Base-by-base conservation (phyloP, 2,329 filamentous ascomycete species). In the Aureobasidium sp. region DNA sequence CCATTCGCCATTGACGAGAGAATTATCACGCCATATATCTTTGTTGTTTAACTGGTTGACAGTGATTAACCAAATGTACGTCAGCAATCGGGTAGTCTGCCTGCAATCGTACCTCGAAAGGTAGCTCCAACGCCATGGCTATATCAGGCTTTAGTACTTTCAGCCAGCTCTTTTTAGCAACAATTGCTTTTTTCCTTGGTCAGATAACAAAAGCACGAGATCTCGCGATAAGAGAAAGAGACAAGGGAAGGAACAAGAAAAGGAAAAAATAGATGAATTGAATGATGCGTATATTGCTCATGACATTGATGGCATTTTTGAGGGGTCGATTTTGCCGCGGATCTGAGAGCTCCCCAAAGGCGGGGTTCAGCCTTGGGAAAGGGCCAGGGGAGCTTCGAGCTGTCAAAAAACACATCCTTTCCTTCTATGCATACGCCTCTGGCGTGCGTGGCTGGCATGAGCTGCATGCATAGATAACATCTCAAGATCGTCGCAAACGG, bases 1-100 rank as follows among this genome's bases (percentile, higher is more conserved):
- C 81, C 81, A 84, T 67, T 81, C 67, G n/a, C 81, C 81, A 62
- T 79, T 71, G 42, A 84, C 76, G 63, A 81, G 79, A 1, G 80
- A 81, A 63, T 81, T 71, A 59, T 81, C 78, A 57, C 78, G 78
- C 68, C 84, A 80, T n/a, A 84, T 68, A 29, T 79, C 77, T 11
- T 79, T 75, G 63, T 81, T 78, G 69, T 81, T 81, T 64, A 84
- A 75, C 77, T 83, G 59, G 34, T 21, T 21, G 1, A 21, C 21
- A 21, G 21, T 21, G 21, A 21, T 21, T 21, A 21, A 1, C 21
- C 21, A 21, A 21, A 21, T 21, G 21, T 21, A 44, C 42, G 16
- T 62, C 47, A 49, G 39, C 32, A 48, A 45, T 34, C 50, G 37
- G 11, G 13, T 15, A n/a, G 27, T 16, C 32, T 15, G n/a, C 25